Evolutionary conservation across 495 filamentous ascomycete genomes (phyloP).

Genomic region (Jackrogersella minutella): DNA sequence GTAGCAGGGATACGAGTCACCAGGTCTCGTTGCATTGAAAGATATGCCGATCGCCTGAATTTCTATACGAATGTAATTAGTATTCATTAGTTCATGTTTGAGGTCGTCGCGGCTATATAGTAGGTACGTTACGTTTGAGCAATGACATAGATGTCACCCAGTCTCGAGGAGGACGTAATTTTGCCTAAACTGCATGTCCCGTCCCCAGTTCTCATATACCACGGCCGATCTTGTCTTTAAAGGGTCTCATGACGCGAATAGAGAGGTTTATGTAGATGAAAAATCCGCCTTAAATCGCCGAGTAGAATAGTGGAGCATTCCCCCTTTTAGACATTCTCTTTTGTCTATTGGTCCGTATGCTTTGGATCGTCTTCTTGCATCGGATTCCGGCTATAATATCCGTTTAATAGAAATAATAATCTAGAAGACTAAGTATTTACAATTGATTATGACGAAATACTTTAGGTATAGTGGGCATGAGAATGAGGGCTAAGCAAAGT

Average conservation of each 20-base stretch:
- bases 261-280: slow-evolving; percentile 25
- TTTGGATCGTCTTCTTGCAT: slow-evolving; percentile 20
- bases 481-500: too few relatives aligned
- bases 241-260: slow-evolving; percentile 10
- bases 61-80: slow-evolving; percentile 26
- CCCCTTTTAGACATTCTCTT: slow-evolving; percentile 17
- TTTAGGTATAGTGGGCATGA: too few relatives aligned
- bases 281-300: slow-evolving; percentile 21
- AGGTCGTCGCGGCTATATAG: background rate
- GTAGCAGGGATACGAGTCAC: background rate
- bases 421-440: too few relatives aligned
- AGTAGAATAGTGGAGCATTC: slow-evolving; percentile 20
- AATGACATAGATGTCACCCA: slow-evolving; percentile 17
- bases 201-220: slow-evolving; percentile 11
- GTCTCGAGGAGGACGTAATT: slow-evolving; percentile 13
- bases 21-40: slow-evolving; percentile 14
- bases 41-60: slow-evolving; percentile 16
- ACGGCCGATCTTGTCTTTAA: slow-evolving; percentile 32
- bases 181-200: slow-evolving; percentile 36
- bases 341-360: slow-evolving; percentile 17
- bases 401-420: too few relatives aligned
- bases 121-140: slow-evolving; percentile 8
- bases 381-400: slow-evolving; percentile 33
- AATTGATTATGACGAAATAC: too few relatives aligned
- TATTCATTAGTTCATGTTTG: slow-evolving; percentile 9